These are phyloP conservation scores for Pelargonium australe DNA, from an alignment of 441 rosid species.

Conservation along the genomic window DNA sequence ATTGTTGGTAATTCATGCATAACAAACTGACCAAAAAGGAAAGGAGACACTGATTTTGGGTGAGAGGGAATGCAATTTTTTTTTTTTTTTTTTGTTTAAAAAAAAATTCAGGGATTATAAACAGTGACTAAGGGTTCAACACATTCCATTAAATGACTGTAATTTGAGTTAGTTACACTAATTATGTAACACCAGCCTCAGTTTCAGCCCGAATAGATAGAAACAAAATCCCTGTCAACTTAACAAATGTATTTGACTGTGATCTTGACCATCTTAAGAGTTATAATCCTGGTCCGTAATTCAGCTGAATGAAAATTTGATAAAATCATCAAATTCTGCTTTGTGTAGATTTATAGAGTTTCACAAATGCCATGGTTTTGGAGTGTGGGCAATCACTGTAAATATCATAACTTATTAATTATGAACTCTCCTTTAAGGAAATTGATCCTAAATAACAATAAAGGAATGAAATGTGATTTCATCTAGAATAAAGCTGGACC, in stretches of 20 bases:
- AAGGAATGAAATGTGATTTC: background rate
- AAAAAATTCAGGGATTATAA: too few species aligned
- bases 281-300: too few species aligned
- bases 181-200: too few species aligned
- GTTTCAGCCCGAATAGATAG: too few species aligned
- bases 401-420: background rate
- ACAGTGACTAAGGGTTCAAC: too few species aligned
- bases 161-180: too few species aligned
- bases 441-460: background rate
- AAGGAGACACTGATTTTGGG: too few species aligned
- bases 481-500: background rate
- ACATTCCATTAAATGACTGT: too few species aligned
- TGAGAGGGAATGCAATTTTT: too few species aligned
- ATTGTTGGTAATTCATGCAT: too few species aligned
- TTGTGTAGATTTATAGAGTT: background rate
- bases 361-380: background rate
- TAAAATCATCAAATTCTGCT: background rate
- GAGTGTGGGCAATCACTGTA: background rate
- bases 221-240: background rate
- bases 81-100: too few species aligned
- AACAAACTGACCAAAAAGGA: too few species aligned
- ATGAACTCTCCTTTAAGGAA: background rate
- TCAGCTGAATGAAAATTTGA: background rate
- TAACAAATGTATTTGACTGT: background rate
- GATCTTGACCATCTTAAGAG: background rate